phyloP scores from a whole-genome alignment of 2,329 filamentous ascomycete genomes.

The Fusarium guadeloupense region DNA sequence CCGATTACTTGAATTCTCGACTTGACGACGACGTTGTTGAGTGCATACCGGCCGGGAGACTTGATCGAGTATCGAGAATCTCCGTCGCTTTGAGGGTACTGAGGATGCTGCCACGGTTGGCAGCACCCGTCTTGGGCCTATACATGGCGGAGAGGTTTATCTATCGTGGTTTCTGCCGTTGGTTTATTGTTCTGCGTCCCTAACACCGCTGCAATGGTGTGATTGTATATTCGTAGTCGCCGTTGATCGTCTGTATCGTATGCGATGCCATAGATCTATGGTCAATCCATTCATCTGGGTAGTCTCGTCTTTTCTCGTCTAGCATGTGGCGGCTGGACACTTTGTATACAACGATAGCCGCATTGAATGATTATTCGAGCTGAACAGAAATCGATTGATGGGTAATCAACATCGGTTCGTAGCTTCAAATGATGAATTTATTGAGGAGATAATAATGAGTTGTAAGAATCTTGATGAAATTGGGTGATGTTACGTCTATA shows the following conservation, averaged over 20 bases:
- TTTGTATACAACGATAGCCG: conserved; percentile 16
- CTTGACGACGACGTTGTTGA: not conserved
- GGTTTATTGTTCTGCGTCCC: not conserved
- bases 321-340: conserved; percentile 34
- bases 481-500: conserved; percentile 21
- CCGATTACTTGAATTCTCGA: not conserved
- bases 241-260: conserved; percentile 19
- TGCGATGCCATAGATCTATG: conserved; percentile 19
- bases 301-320: conserved; percentile 19
- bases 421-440: not conserved
- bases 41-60: conserved; percentile 79
- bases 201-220: not conserved
- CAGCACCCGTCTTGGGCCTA: conserved; percentile 53
- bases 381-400: not conserved
- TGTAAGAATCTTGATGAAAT: conserved; percentile 12
- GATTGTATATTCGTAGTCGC: conserved; percentile 6
- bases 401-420: not conserved
- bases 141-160: conserved; percentile 49
- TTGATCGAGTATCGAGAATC: conserved; percentile 80
- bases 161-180: not conserved
- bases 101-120: conserved; percentile 66
- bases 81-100: conserved; percentile 81
- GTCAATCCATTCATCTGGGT: conserved; percentile 28
- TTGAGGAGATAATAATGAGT: not conserved
- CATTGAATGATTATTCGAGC: conserved; percentile 22